phyloP scores from a whole-genome alignment of 2,329 filamentous ascomycete species.

The Podosphaera xanthii region DNA sequence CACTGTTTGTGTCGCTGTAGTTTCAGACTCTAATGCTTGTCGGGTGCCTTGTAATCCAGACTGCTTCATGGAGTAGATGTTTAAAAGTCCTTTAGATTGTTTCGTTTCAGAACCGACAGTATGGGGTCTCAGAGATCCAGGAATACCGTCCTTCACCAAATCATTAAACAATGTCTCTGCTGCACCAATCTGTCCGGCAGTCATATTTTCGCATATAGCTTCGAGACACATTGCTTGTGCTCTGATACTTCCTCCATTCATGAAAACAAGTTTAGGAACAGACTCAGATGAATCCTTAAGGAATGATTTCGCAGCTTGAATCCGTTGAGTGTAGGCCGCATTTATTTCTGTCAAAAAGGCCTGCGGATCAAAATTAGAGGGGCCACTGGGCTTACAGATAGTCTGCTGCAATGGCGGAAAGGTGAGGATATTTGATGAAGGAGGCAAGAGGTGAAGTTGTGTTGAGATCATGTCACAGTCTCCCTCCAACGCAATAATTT shows the following conservation, averaged over 20 bases:
- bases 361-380: slow-evolving; percentile 18
- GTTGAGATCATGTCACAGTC: slow-evolving; percentile 29
- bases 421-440: slow-evolving; percentile 32
- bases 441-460: slow-evolving; percentile 35
- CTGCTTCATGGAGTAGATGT: not conserved
- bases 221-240: slow-evolving; percentile 31
- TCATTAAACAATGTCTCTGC: slow-evolving; percentile 29
- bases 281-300: slow-evolving; percentile 22
- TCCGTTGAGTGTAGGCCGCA: slow-evolving; percentile 24
- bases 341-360: slow-evolving; percentile 27
- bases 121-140: slow-evolving; percentile 15
- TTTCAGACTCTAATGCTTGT: not conserved
- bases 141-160: slow-evolving; percentile 26
- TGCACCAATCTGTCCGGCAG: slow-evolving; percentile 24
- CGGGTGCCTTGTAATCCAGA: not conserved
- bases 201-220: slow-evolving; percentile 29
- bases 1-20: not conserved
- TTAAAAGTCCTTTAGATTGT: not conserved
- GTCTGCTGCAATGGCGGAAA: slow-evolving; percentile 20
- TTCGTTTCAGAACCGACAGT: no score
- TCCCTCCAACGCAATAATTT: slow-evolving; percentile 37
- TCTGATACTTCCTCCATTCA: slow-evolving; percentile 33
- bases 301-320: slow-evolving; percentile 27
- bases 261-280: slow-evolving; percentile 31
- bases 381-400: slow-evolving; percentile 12